phyloP scores from a whole-genome alignment of 345 rosid species.

The Pseudoturritis turrita region DNA sequence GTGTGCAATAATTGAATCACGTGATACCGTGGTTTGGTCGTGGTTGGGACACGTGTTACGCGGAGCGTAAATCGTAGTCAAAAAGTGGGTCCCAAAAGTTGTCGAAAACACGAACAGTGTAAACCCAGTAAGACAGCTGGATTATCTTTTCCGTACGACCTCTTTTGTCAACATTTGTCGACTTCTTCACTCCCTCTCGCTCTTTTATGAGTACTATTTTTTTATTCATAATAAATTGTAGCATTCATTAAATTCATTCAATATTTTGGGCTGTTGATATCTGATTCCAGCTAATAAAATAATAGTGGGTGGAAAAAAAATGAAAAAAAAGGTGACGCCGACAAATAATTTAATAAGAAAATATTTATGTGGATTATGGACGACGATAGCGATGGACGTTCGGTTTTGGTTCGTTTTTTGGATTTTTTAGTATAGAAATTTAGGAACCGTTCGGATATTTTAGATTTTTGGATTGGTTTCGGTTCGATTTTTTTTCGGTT shows the following conservation, averaged over 20 bases:
- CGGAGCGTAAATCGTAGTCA: slow-evolving; percentile 1
- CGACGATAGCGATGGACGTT: too few species aligned
- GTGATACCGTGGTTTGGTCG: slow-evolving; percentile 21
- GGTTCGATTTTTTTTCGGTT: too few species aligned
- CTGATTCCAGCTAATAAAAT: slow-evolving; percentile 24
- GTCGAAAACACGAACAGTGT: slow-evolving; percentile 11
- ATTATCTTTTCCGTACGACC: slow-evolving; percentile 12
- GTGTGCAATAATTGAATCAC: slow-evolving; percentile 27
- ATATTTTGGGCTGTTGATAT: slow-evolving; percentile 16
- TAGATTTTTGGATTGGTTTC: too few species aligned
- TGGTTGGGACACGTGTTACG: slow-evolving; percentile 1
- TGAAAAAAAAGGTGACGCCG: slow-evolving; percentile 1
- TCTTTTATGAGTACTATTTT: neutral
- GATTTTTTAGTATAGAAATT: too few species aligned
- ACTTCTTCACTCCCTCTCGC: slow-evolving; percentile 2
- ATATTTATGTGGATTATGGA: neutral
- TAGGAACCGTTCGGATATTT: too few species aligned
- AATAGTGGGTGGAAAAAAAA: neutral
- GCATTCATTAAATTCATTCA: slow-evolving; percentile 6
- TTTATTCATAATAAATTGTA: neutral
- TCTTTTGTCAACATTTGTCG: neutral
- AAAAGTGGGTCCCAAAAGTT: slow-evolving; percentile 4
- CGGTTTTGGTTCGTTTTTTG: too few species aligned
- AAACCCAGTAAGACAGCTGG: slow-evolving; percentile 19
- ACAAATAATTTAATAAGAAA: slow-evolving; percentile 1